Evolutionary conservation across 1,284 basidiomycete genomes (phyloP).

Genomic region (Rhizoctonia solani): DNA sequence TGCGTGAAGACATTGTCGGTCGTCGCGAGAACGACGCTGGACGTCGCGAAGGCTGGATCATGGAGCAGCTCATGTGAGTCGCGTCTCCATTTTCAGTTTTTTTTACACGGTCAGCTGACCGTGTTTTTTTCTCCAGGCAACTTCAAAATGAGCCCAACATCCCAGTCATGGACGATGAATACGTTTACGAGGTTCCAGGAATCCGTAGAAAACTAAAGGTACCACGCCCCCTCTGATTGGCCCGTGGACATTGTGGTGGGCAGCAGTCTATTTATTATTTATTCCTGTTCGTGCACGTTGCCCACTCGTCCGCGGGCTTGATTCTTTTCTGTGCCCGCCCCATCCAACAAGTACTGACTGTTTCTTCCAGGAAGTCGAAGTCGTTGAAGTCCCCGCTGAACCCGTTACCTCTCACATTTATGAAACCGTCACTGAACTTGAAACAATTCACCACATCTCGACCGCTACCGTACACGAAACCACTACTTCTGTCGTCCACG

Average conservation of each 20-base stretch:
- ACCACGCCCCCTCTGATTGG: conserved; percentile 42
- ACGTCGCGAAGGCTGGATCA: conserved; percentile 81
- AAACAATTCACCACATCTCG: conserved; percentile 43
- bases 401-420: conserved; percentile 30
- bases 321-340: conserved; percentile 17
- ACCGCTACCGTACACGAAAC: conserved; percentile 43
- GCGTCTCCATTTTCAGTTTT: conserved; percentile 7
- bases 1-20: conserved; percentile 78
- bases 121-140: conserved; percentile 51
- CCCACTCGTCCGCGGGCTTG: conserved; percentile 32
- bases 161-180: conserved; percentile 73
- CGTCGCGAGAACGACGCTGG: conserved; percentile 80
- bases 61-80: conserved; percentile 82
- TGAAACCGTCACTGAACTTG: conserved; percentile 15
- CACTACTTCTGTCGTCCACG: conserved; percentile 38
- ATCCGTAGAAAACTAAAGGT: conserved; percentile 52
- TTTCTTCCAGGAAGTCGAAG: conserved; percentile 24
- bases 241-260: conserved; percentile 45
- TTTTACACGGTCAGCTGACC: conserved; percentile 14
- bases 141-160: conserved; percentile 62
- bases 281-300: conserved; percentile 34
- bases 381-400: conserved; percentile 2
- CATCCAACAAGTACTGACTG: not conserved
- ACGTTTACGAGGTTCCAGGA: conserved; percentile 57
- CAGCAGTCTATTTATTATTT: conserved; percentile 34